Evolutionary conservation across 345 rosid genomes (phyloP).

Genomic region (Barbarea vulgaris): DNA sequence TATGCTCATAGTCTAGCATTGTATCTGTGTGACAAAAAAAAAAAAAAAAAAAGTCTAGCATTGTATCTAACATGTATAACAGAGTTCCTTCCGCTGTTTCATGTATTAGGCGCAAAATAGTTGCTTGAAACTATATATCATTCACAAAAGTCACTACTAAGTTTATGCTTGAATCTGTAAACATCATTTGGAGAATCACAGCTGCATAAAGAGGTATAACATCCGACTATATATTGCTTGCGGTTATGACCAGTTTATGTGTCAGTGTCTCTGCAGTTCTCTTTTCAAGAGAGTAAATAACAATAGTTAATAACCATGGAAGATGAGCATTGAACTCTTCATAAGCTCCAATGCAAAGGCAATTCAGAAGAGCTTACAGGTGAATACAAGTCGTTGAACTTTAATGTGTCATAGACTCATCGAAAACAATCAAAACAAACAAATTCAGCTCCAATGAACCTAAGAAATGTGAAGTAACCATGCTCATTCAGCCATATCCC

Average conservation of each 20-base stretch:
- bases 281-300: not conserved
- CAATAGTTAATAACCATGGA: not conserved
- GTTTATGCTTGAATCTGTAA: not conserved
- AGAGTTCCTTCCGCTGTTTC: too few relatives aligned
- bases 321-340: slow-evolving; percentile 5
- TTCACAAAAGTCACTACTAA: too few relatives aligned
- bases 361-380: not conserved
- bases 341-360: not conserved
- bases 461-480: not conserved
- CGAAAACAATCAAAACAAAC: not conserved
- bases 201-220: not conserved
- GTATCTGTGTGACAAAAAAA: too few relatives aligned
- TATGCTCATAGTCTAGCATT: not conserved
- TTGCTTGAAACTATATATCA: too few relatives aligned
- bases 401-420: not conserved
- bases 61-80: not conserved
- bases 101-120: too few relatives aligned
- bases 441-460: not conserved
- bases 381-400: not conserved
- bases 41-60: too few relatives aligned
- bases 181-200: not conserved
- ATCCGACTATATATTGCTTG: not conserved
- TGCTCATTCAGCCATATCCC: not conserved
- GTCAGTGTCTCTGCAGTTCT: not conserved
- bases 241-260: not conserved